A percentile compares a stretch with the other conserved stretches of the same genome.
Evolutionary conservation across 768 basidiomycete species (phyloP).

Genomic region (Mycena maculata): DNA sequence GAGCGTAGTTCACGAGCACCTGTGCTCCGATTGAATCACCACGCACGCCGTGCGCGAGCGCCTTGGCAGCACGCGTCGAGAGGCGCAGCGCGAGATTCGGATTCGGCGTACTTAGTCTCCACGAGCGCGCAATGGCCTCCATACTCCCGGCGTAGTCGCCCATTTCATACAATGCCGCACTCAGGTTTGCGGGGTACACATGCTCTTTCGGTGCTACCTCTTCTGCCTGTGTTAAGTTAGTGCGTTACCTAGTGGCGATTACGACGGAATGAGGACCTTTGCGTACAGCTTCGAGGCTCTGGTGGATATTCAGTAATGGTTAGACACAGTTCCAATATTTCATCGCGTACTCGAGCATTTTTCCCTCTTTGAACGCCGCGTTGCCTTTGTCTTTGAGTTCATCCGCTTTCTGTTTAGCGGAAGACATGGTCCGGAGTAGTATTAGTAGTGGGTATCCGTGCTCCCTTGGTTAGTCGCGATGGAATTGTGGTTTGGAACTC

Average conservation of each 20-base stretch:
- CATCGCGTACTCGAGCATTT: constrained; percentile 37
- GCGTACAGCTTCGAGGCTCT: constrained; percentile 33
- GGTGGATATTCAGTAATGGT: not conserved
- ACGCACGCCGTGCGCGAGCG: constrained; percentile 38
- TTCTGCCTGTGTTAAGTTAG: constrained; percentile 34
- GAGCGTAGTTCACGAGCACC: not conserved
- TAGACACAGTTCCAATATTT: not conserved
- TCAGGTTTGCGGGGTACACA: constrained; percentile 44
- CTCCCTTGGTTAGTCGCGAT: too few relatives aligned
- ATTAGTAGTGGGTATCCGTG: too few relatives aligned
- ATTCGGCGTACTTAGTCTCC: constrained; percentile 19
- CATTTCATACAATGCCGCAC: constrained; percentile 44
- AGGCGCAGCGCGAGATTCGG: constrained; percentile 34
- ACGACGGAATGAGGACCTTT: constrained; percentile 30
- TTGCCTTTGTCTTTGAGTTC: constrained; percentile 42
- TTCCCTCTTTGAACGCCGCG: constrained; percentile 39
- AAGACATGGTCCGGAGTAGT: not conserved
- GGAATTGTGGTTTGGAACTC: too few relatives aligned
- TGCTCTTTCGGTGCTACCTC: constrained; percentile 33
- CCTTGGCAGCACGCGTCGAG: constrained; percentile 38
- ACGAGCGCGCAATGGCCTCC: constrained; percentile 38
- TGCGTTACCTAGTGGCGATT: not conserved
- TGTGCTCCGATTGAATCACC: constrained; percentile 24
- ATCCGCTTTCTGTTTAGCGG: constrained; percentile 16
- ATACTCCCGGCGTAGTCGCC: constrained; percentile 39